phyloP scores from a whole-genome alignment of 1,284 basidiomycete genomes.

The Ustilago xerochloae region DNA sequence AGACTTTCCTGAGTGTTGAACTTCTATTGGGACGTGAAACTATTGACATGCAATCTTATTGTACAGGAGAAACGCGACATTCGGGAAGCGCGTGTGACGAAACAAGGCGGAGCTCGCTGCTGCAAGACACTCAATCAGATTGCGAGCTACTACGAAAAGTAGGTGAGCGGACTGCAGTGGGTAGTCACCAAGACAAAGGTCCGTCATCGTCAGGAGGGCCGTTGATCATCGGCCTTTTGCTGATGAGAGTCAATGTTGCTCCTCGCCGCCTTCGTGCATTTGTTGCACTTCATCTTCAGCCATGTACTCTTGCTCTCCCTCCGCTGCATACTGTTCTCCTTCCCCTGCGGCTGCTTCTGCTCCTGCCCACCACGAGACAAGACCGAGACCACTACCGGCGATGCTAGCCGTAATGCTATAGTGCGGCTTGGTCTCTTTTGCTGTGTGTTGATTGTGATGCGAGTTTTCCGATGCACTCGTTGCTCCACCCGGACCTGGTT shows the following conservation, averaged over 20 bases:
- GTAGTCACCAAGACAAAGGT: too few relatives aligned
- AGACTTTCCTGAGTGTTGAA: neutral
- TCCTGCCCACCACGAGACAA: conserved; percentile 73
- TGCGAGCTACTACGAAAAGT: conserved; percentile 6
- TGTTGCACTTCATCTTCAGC: conserved; percentile 3
- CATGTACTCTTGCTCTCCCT: conserved; percentile 4
- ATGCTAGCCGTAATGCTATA: conserved; percentile 73
- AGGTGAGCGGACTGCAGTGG: too few relatives aligned
- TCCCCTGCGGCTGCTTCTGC: conserved; percentile 64
- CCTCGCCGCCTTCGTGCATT: neutral
- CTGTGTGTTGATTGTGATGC: conserved; percentile 35
- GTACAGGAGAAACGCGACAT: neutral
- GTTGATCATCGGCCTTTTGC: neutral
- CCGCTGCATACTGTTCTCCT: conserved; percentile 3
- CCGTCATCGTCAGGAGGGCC: neutral
- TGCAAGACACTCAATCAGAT: conserved; percentile 11
- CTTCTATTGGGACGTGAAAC: neutral
- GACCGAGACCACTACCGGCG: conserved; percentile 85
- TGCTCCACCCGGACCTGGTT: conserved; percentile 77
- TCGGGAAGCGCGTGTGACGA: neutral
- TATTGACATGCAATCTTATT: neutral
- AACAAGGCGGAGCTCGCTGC: conserved; percentile 12
- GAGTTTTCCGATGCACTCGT: conserved; percentile 10
- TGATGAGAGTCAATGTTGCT: neutral
- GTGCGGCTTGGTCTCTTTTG: conserved; percentile 37